phyloP scores from a whole-genome alignment of 106 monocot genomes.

The Allium fistulosum region DNA sequence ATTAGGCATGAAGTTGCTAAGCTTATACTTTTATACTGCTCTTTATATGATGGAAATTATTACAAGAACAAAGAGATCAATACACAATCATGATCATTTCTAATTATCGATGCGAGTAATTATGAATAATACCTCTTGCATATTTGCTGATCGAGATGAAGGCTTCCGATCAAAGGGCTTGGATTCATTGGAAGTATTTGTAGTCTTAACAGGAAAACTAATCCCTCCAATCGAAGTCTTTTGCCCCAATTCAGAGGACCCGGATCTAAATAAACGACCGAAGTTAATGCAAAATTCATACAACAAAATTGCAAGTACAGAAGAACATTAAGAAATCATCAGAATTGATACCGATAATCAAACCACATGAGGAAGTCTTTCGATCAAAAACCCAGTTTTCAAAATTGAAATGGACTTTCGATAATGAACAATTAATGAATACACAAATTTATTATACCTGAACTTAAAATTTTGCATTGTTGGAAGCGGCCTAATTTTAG shows the following conservation, averaged over 20 bases:
- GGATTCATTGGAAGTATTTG: not conserved
- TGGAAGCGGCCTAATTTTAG: not conserved
- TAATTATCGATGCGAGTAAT: no score
- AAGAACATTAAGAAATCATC: not conserved
- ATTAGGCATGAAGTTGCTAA: not conserved
- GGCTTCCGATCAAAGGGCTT: slow-evolving; percentile 3
- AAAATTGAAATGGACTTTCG: not conserved
- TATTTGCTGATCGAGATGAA: not conserved
- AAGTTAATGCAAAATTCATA: not conserved
- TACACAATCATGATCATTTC: no score
- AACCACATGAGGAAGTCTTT: slow-evolving; percentile 1
- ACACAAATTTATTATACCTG: slow-evolving; percentile 1
- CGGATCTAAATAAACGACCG: not conserved
- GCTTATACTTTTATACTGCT: no score
- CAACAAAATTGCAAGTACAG: not conserved
- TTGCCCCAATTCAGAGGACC: not conserved
- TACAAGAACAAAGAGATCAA: no score
- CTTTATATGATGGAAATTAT: no score
- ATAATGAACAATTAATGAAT: not conserved
- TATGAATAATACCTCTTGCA: not conserved
- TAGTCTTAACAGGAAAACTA: not conserved
- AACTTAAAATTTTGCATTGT: not conserved
- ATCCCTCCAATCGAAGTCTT: slow-evolving; percentile 1
- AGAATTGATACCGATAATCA: not conserved
- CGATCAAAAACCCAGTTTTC: slow-evolving; percentile 7